Percentiles rank a stretch among this genome's conserved stretches.
These are phyloP conservation scores for Cladophialophora chaetospira DNA, from an alignment of 2,329 filamentous ascomycete species.

Conservation along the genomic window DNA sequence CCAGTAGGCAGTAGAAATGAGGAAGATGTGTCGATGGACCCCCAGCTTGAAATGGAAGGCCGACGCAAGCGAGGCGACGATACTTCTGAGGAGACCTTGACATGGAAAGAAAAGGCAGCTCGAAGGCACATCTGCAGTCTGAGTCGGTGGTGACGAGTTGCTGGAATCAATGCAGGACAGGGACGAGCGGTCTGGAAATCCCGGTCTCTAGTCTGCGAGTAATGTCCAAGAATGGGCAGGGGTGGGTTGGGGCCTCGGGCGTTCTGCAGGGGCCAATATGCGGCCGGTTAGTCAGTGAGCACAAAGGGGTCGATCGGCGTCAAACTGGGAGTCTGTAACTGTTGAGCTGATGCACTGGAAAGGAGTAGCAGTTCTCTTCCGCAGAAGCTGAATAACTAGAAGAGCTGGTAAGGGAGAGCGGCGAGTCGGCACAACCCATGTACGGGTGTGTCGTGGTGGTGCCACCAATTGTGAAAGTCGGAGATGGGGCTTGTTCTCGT, in stretches of 20 bases:
- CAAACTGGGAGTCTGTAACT: not conserved
- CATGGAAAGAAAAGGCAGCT: not conserved
- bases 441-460: no score
- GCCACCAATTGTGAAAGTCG: no score
- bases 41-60: conserved; percentile 2
- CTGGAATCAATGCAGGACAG: not conserved
- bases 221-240: not conserved
- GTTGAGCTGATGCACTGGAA: no score
- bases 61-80: conserved; percentile 5
- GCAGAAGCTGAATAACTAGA: no score
- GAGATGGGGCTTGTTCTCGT: no score
- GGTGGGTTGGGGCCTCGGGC: not conserved
- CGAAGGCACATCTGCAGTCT: not conserved
- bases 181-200: not conserved
- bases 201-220: not conserved
- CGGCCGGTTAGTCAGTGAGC: not conserved
- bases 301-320: not conserved
- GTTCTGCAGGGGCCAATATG: not conserved
- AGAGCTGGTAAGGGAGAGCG: no score
- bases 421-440: no score
- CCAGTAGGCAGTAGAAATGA: no score
- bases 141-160: not conserved
- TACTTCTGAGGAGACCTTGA: not conserved
- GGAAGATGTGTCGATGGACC: not conserved
- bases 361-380: no score